A percentile compares a stretch with the other conserved stretches of the same genome.
These are phyloP conservation scores for Microbotryum silenes-acaulis DNA, from an alignment of 1,284 basidiomycete species.

Conservation along the genomic window DNA sequence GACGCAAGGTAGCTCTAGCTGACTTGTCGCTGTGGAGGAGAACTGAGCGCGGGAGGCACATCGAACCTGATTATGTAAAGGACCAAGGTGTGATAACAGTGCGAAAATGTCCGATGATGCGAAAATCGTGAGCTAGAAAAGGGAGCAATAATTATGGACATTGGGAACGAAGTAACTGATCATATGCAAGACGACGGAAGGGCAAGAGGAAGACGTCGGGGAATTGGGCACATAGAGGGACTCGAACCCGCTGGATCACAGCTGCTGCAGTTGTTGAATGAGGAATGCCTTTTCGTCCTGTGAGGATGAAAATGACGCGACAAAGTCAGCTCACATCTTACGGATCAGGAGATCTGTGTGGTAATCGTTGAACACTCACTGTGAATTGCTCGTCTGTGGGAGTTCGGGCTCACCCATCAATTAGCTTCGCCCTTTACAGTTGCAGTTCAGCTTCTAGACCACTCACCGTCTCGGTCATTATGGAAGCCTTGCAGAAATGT, in stretches of 20 bases:
- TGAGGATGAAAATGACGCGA: background rate
- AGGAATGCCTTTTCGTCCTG: conserved; percentile 95
- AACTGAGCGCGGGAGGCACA: too few species aligned
- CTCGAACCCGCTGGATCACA: background rate
- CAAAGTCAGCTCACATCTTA: too few species aligned
- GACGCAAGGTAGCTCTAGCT: too few species aligned
- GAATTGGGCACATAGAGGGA: background rate
- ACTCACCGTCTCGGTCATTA: conserved; percentile 81
- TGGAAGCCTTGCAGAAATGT: conserved; percentile 87
- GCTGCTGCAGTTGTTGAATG: conserved; percentile 62
- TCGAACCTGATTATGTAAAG: too few species aligned
- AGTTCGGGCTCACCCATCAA: background rate
- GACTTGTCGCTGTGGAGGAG: too few species aligned
- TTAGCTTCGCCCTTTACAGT: background rate
- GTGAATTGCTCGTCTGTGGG: conserved; percentile 82
- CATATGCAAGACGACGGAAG: too few species aligned
- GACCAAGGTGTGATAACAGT: too few species aligned
- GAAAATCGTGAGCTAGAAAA: too few species aligned
- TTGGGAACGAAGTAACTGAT: too few species aligned
- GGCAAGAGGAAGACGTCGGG: too few species aligned
- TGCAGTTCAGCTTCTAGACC: background rate
- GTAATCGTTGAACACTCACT: conserved; percentile 43
- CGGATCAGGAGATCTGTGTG: conserved; percentile 1
- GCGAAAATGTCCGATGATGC: too few species aligned
- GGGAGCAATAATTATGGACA: too few species aligned